Conservation (phyloP, 2,329 filamentous ascomycete genomes). For the Volutella citrinella region DNA sequence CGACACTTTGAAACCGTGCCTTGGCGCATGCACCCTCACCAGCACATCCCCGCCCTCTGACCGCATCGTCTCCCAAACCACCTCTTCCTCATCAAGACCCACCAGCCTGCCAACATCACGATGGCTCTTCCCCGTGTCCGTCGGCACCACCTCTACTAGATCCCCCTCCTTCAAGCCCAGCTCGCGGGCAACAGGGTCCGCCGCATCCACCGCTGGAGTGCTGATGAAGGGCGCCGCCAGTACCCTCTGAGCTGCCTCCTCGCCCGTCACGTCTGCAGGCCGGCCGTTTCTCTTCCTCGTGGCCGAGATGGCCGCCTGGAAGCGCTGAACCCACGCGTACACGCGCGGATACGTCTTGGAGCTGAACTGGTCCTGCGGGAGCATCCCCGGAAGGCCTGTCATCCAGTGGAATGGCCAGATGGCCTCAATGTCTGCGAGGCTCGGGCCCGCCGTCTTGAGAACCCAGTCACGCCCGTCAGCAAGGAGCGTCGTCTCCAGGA, state of each 20-base stretch:
- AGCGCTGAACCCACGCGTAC: conserved; percentile 64
- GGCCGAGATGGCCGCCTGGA: conserved; percentile 44
- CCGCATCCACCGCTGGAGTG: conserved; percentile 39
- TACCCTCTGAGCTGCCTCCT: conserved; percentile 50
- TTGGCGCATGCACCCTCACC: conserved; percentile 59
- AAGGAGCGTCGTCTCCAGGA: conserved; percentile 61
- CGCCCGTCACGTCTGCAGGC: conserved; percentile 46
- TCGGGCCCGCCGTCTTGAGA: conserved; percentile 48
- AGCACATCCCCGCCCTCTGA: conserved; percentile 37
- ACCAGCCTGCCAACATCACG: conserved; percentile 57
- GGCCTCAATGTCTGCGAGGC: conserved; percentile 66
- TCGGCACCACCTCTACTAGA: conserved; percentile 57
- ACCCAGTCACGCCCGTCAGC: conserved; percentile 67
- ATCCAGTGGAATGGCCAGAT: conserved; percentile 70
- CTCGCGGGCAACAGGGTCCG: conserved; percentile 45
- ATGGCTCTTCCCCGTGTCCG: conserved; percentile 58
- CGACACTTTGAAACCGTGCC: conserved; percentile 54
- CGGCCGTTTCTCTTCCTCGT: conserved; percentile 36
- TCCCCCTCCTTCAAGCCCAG: conserved; percentile 51
- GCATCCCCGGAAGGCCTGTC: conserved; percentile 48
- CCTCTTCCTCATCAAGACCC: conserved; percentile 49
- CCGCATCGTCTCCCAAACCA: conserved; percentile 55
- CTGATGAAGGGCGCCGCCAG: conserved; percentile 44
- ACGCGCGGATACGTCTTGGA: conserved; percentile 53
- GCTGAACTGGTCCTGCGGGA: conserved; percentile 52